Evolutionary conservation across 352 stramenopile species (phyloP).

Genomic region (Phytophthora pseudosyringae): DNA sequence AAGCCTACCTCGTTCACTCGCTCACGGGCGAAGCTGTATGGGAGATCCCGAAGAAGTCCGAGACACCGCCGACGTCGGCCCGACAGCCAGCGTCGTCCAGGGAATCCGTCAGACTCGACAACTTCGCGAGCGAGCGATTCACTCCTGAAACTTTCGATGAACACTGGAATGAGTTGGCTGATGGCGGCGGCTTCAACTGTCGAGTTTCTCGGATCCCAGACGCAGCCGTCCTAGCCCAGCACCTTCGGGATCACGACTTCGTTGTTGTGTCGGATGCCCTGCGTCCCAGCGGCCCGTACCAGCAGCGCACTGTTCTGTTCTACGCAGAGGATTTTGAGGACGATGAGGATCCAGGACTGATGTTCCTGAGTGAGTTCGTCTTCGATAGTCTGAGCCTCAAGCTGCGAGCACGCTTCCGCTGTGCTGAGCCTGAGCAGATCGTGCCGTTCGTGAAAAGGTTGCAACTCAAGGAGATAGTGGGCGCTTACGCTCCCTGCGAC

Average conservation of each 20-base stretch:
- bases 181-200: constrained; percentile 71
- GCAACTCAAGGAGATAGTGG: constrained; percentile 80
- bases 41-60: constrained; percentile 47
- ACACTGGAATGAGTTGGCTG: constrained; percentile 54
- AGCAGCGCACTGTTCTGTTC: constrained; percentile 60
- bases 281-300: constrained; percentile 29
- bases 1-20: constrained; percentile 74
- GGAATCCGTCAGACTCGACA: constrained; percentile 8
- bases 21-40: constrained; percentile 72
- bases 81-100: not conserved
- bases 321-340: constrained; percentile 41
- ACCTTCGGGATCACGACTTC: constrained; percentile 63
- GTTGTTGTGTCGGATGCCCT: constrained; percentile 56
- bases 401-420: constrained; percentile 69
- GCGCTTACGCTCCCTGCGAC: constrained; percentile 66
- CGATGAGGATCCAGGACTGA: constrained; percentile 16
- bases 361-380: constrained; percentile 73
- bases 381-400: constrained; percentile 79
- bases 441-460: constrained; percentile 73
- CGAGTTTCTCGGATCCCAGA: constrained; percentile 62
- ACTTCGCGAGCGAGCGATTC: constrained; percentile 12
- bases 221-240: constrained; percentile 39
- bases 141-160: constrained; percentile 48
- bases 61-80: not conserved
- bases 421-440: constrained; percentile 56